These are phyloP conservation scores for Lodderomyces metapsilosis DNA, from an alignment of 1,139 yeast genomes.

Conservation along the genomic window DNA sequence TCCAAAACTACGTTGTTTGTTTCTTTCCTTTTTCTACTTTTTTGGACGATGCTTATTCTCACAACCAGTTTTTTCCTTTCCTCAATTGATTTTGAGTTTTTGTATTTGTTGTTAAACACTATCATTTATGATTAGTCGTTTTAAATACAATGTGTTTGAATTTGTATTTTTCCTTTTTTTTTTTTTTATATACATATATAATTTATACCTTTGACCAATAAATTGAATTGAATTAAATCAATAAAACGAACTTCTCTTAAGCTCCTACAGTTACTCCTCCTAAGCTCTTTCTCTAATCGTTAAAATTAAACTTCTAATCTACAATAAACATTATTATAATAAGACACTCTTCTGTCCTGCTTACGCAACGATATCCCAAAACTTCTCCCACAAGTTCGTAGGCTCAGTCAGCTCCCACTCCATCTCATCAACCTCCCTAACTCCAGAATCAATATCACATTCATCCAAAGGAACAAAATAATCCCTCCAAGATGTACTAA, in stretches of 20 bases:
- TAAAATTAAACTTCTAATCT: background rate
- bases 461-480: constrained; percentile 48
- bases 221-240: background rate
- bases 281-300: background rate
- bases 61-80: background rate
- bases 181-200: background rate
- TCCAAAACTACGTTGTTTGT: background rate
- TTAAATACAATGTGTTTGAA: background rate
- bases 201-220: no score
- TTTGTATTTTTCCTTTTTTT: background rate
- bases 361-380: constrained; percentile 40
- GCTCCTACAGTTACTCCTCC: no score
- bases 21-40: no score
- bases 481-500: constrained; percentile 32
- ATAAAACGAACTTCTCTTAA: no score
- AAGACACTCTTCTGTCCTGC: background rate
- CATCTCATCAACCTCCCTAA: constrained; percentile 54
- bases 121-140: background rate
- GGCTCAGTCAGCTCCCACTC: constrained; percentile 44
- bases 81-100: background rate
- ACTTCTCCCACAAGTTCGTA: constrained; percentile 48
- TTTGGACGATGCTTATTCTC: no score
- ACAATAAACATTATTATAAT: background rate
- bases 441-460: constrained; percentile 62
- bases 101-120: background rate